Conservation (phyloP, 345 rosid species). For the Brassica rapa region DNA sequence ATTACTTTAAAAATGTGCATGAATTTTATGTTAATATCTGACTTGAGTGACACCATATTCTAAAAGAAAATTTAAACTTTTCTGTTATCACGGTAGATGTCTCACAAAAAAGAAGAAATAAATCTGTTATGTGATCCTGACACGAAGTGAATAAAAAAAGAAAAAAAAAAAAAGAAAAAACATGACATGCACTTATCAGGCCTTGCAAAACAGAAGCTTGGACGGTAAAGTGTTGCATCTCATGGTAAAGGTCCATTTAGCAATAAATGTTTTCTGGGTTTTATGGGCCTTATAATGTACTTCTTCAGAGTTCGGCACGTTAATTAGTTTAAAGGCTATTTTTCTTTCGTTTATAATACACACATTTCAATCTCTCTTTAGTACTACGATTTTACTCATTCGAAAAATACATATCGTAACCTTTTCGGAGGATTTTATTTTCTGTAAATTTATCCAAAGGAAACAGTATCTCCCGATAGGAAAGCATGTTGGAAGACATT, state of each 20-base stretch:
- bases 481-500: slow-evolving; percentile 35
- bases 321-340: not conserved
- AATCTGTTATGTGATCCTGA: not conserved
- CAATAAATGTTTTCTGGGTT: not conserved
- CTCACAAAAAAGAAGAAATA: not conserved
- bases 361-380: no score
- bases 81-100: not conserved
- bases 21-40: not conserved
- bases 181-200: not conserved
- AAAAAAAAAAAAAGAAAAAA: no score
- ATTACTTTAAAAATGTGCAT: not conserved
- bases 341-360: no score
- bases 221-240: not conserved
- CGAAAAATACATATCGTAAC: slow-evolving; percentile 1
- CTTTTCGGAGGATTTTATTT: not conserved
- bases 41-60: no score
- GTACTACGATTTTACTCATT: no score
- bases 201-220: not conserved
- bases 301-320: not conserved
- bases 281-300: not conserved
- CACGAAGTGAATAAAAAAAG: no score
- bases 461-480: slow-evolving; percentile 41
- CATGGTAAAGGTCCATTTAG: not conserved
- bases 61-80: not conserved
- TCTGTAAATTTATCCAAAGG: not conserved